Evolutionary conservation across 495 filamentous ascomycete species (phyloP), one percentile per base, ranked within the genome.

Genomic region (Corynascus novoguineensis): DNA sequence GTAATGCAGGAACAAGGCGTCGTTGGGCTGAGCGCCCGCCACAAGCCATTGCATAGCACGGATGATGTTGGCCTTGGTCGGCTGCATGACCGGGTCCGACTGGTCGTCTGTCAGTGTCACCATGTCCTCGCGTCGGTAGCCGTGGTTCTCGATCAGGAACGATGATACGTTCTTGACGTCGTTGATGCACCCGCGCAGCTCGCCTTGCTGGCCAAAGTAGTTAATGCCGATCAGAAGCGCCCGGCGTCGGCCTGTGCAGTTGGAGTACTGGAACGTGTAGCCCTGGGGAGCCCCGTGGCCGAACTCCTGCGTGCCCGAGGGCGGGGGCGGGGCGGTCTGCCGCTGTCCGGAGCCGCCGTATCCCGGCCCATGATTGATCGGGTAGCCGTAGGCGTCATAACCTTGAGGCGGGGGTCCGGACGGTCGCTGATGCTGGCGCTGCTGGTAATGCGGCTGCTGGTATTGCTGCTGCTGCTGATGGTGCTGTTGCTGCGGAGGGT

Each of bases 181-280:
- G 71, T 97, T 97, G 79, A 96, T 95, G 73, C 92, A 97, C 52
- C 92, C 92, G 50, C 86, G 78, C 51, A 97, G 75, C 74, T 95
- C 87, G 47, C 86, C 89, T 53, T 85, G 77, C 69, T 95, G 90
- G 50, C 86, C 83, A 57, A 95, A 90, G 71, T 97, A 97, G 74
- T 97, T 97, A 76, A 96, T 92, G 44, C 92, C 92, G 55, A 97
- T 95, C 63, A 97, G 70, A 34, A 97, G 73, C 14, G 92, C 92
- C 78, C 92, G 93, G 60, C 91, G 80, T 63, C 83, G 83, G 19
- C 92, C 92, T 10, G 86, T 88, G 70, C 91, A 96, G 57, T 86
- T 81, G 37, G 90, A 95, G 74, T 95, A 96, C 73, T 92, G 86
- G 75, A 90, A 96, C 15, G 70, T 76, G 55, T 78, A 79, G 14